Percentiles rank a stretch among this genome's conserved stretches.
Evolutionary conservation across 805 yeast genomes (phyloP).

Genomic region (Kuraishia hungarica): DNA sequence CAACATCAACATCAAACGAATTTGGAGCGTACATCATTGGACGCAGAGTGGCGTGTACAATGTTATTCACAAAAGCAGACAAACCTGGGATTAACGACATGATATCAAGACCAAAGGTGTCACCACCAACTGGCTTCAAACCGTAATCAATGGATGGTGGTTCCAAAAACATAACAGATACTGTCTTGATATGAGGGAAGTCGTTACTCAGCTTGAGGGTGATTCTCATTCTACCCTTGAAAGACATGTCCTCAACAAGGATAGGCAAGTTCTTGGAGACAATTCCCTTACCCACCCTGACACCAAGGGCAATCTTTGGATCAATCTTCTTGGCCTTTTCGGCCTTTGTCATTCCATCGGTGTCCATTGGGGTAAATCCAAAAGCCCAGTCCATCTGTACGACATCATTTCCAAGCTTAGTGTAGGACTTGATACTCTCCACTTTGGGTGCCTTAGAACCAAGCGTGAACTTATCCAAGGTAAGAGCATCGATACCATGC

Average conservation of each 20-base stretch:
- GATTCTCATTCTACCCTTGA: conserved; percentile 61
- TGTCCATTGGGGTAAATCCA: conserved; percentile 73
- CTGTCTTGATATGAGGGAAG: conserved; percentile 74
- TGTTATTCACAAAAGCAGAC: conserved; percentile 58
- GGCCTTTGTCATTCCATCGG: conserved; percentile 74
- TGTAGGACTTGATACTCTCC: conserved; percentile 62
- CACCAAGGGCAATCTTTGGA: conserved; percentile 77
- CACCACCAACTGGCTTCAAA: conserved; percentile 84
- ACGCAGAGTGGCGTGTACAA: conserved; percentile 61
- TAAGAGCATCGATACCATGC: conserved; percentile 66
- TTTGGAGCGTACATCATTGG: conserved; percentile 83
- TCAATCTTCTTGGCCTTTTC: conserved; percentile 63
- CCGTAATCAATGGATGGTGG: conserved; percentile 75
- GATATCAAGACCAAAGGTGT: conserved; percentile 76
- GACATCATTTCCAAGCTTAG: conserved; percentile 56
- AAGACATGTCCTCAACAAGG: conserved; percentile 72
- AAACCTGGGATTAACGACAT: conserved; percentile 82
- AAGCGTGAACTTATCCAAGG: conserved; percentile 69
- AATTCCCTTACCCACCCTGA: conserved; percentile 73
- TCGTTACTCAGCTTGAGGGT: conserved; percentile 50
- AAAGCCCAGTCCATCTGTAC: conserved; percentile 84
- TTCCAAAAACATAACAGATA: conserved; percentile 65
- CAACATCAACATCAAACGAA: conserved; percentile 66
- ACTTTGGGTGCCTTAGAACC: conserved; percentile 78
- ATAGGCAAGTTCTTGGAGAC: conserved; percentile 72